Conservation (phyloP, 345 rosid species). For the Corchorus capsularis region DNA sequence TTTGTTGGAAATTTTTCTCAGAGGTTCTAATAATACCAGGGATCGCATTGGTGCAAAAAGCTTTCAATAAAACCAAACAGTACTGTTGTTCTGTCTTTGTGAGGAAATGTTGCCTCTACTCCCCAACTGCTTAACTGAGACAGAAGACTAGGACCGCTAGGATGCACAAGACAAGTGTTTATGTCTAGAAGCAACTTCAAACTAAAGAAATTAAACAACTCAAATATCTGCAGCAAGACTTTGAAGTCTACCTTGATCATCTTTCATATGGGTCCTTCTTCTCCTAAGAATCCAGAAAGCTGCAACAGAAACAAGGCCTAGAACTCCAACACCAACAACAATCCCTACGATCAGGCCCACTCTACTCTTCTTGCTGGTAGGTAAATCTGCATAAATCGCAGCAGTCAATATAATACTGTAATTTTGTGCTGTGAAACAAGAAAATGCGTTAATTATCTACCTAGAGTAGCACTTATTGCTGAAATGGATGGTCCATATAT, state of each 20-base stretch:
- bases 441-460: slow-evolving; percentile 22
- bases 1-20: neutral
- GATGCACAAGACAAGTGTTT: neutral
- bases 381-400: slow-evolving; percentile 57
- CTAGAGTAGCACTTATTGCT: slow-evolving; percentile 66
- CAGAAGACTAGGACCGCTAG: neutral
- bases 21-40: neutral
- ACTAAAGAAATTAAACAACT: slow-evolving; percentile 6
- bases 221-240: slow-evolving; percentile 1
- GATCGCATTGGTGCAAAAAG: neutral
- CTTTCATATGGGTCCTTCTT: slow-evolving; percentile 31
- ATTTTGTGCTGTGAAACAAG: neutral
- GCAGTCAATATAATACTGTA: slow-evolving; percentile 19
- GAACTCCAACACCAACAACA: slow-evolving; percentile 49
- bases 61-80: neutral
- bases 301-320: slow-evolving; percentile 35
- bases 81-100: neutral
- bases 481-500: slow-evolving; percentile 48
- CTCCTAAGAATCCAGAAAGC: slow-evolving; percentile 41
- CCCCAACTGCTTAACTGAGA: neutral
- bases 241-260: slow-evolving; percentile 58
- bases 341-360: slow-evolving; percentile 59
- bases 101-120: slow-evolving; percentile 1
- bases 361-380: slow-evolving; percentile 43
- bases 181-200: neutral